These are phyloP conservation scores for Vitis hybrid DNA, from an alignment of 177 flowering plant species.

Conservation along the genomic window DNA sequence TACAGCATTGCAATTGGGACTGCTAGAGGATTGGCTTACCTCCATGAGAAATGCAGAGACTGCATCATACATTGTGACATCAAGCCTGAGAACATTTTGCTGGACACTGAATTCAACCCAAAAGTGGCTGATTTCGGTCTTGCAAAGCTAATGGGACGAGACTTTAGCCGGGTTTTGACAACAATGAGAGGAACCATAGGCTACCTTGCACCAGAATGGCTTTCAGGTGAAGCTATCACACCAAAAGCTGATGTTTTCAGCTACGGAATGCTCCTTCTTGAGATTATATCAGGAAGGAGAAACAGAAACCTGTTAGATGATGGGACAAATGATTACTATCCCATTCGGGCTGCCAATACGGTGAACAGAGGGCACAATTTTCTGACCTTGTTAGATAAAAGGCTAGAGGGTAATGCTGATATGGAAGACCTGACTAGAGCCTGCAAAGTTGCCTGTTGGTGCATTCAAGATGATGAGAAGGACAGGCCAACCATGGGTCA, in stretches of 20 bases:
- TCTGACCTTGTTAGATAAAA: slow-evolving; percentile 32
- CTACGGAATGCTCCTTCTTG: slow-evolving; percentile 54
- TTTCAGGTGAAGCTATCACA: slow-evolving; percentile 50
- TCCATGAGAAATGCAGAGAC: slow-evolving; percentile 57
- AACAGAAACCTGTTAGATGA: slow-evolving; percentile 37
- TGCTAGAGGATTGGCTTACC: slow-evolving; percentile 53
- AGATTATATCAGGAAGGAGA: slow-evolving; percentile 43
- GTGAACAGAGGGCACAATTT: slow-evolving; percentile 28
- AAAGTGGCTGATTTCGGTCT: slow-evolving; percentile 61
- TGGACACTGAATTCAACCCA: slow-evolving; percentile 38
- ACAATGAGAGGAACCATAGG: slow-evolving; percentile 66
- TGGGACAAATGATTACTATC: slow-evolving; percentile 44
- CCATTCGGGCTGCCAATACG: slow-evolving; percentile 37
- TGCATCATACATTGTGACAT: slow-evolving; percentile 63
- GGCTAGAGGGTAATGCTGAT: slow-evolving; percentile 34
- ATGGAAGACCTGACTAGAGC: slow-evolving; percentile 36
- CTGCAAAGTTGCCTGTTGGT: slow-evolving; percentile 64
- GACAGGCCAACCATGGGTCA: slow-evolving; percentile 65
- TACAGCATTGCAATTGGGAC: slow-evolving; percentile 48
- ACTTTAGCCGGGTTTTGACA: slow-evolving; percentile 61
- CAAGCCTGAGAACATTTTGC: slow-evolving; percentile 56
- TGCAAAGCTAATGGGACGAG: slow-evolving; percentile 58
- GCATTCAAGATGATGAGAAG: slow-evolving; percentile 59
- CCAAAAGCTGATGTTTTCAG: slow-evolving; percentile 63
- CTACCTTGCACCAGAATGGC: slow-evolving; percentile 69